Base-by-base conservation (phyloP, 2,329 filamentous ascomycete species). In the Pleoardoris graminearum region DNA sequence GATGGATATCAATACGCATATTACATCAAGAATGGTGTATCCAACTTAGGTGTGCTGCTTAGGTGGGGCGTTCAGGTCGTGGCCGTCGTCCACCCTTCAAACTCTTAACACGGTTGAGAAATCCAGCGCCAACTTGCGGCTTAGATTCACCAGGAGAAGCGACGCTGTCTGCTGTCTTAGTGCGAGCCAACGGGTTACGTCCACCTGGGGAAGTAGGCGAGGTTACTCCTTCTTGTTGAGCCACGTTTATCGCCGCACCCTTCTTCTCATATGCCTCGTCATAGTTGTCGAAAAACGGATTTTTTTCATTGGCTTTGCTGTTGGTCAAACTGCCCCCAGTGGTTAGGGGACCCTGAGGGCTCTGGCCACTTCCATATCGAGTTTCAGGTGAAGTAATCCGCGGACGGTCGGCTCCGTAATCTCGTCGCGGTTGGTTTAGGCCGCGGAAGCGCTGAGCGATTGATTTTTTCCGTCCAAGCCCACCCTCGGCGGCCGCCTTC, bases 381-480 rank as follows among this genome's bases (percentile, higher is more conserved):
- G 84, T 82, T 22, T 81, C 79, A n/a, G 84, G 78, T 19, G 75
- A 76, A 7, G 61, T 67, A 50, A 75, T 73, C 25, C 74, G 71
- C 21, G 70, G 59, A 23, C 62, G 64, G 36, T 60, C 67, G 12
- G 33, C 33, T 23, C 73, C 70, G 21, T 80, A 82, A 21, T 84
- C 82, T 44, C 85, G 84, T 7, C 82, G 83, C n/a, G 82, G 82
- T 56, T 86, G 86, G 70, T 87, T 90, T 65, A 95, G 91, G 59
- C 90, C 88, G 35, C 91, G 88, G 70, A 99, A 88, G 50, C 92
- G 89, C 71, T 97, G 91, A 2, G 91, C 94, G 54, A 99, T 80
- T 23, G 92, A 97, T 79, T 97, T 97, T 81, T 97, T 97, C 54
- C 94, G 86, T 61, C 88, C 85, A 36, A 99, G 75, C 4, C 81